Evolutionary conservation across 345 rosid species (phyloP), one percentile per base, ranked within the genome.

Genomic region (Iberis pinnata): DNA sequence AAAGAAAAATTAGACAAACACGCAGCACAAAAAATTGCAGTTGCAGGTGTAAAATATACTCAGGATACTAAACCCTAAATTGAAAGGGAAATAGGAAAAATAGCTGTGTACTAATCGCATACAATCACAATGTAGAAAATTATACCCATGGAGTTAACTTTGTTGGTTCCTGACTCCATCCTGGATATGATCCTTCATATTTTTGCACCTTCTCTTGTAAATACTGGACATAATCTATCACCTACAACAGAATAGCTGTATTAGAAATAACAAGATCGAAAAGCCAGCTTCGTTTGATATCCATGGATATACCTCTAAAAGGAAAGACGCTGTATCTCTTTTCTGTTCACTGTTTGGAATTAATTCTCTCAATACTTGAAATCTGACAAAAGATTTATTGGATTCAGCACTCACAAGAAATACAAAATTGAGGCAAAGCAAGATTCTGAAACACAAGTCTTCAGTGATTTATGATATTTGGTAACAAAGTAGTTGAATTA

Each of bases 141-240:
- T 59, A 46, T 78, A 93, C 97, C 95, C 99, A 88, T n/a, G 95
- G 87, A 48, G 73, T 68, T 72, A 86, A 72, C 63, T 93, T 93
- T 12, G 83, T 71, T 27, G 85, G 90, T 47, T 88, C 99, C 6
- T 79, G 70, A 72, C 64, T 79, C 97, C 97, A 93, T 16, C 88
- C 88, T 32, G 78, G 83, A 73, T 78, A 81, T 2, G 95, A 70
- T 37, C 79, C 97, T 74, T 88, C 99, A 41, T 79, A 77, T 53
- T 83, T 93, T 29, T 88, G 78, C 51, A 88, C 79, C 33, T 74
- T 93, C 44, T 82, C 94, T 64, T 88, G 94, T 74, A 93, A 64
- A 75, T 64, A 83, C 64, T 73, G 95, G 5, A 88, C 85, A 47
- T 93, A 77, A 60, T 88, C 95, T 13, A 93, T 93, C 40, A 93